Conservation (phyloP, 2,329 filamentous ascomycete genomes). For the Fusarium tupiense region DNA sequence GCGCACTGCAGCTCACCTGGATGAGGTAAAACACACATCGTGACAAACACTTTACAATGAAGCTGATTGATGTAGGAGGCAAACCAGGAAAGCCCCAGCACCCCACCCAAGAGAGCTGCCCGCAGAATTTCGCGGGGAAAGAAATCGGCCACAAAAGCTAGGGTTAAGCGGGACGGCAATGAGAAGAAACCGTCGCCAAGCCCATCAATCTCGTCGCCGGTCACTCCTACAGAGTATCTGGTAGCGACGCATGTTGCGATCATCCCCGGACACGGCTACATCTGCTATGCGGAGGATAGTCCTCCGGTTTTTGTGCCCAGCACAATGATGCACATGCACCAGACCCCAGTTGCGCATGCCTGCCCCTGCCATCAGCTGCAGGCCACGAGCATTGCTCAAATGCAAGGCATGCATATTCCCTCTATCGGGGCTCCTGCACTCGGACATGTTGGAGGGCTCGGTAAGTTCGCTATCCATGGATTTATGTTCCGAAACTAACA, state of each 20-base stretch:
- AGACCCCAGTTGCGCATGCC: background rate
- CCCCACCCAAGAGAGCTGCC: background rate
- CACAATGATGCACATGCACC: background rate
- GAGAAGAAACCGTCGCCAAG: background rate
- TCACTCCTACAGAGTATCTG: rapidly evolving
- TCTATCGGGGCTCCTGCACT: rapidly evolving
- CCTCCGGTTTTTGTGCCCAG: background rate
- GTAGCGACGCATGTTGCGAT: background rate
- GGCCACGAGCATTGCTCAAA: background rate
- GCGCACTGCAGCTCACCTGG: background rate
- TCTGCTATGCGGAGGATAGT: background rate
- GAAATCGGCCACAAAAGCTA: background rate
- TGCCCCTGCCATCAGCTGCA: background rate
- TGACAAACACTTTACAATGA: background rate
- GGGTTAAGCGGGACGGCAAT: background rate
- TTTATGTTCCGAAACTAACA: background rate
- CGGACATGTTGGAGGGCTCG: background rate
- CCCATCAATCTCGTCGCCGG: background rate
- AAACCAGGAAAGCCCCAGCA: background rate
- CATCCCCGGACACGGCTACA: background rate
- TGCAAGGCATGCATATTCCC: background rate
- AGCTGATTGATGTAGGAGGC: background rate
- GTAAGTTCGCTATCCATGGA: background rate
- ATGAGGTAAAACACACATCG: background rate
- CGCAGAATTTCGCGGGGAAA: background rate